Percentiles rank a stretch among this genome's conserved stretches.
Evolutionary conservation across 768 basidiomycete genomes (phyloP).

Genomic region (Phanerodontia chrysosporium): DNA sequence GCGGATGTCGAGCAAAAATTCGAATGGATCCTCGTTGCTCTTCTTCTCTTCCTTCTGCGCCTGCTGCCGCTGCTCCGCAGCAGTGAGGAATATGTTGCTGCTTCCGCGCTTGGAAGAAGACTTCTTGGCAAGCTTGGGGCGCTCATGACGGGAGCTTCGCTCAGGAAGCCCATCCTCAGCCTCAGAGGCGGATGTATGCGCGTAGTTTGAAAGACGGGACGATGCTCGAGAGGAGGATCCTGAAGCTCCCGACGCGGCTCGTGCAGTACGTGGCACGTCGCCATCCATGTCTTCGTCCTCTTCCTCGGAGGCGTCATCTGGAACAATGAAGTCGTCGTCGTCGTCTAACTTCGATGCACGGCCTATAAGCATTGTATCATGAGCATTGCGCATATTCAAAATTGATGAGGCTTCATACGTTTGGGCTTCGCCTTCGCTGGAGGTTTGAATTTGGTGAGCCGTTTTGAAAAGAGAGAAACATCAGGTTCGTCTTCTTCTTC

Average conservation of each 20-base stretch:
- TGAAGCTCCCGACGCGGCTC: constrained; percentile 34
- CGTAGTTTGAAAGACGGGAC: constrained; percentile 28
- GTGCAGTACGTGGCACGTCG: constrained; percentile 44
- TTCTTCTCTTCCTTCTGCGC: constrained; percentile 83
- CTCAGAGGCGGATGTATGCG: constrained; percentile 27
- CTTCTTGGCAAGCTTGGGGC: constrained; percentile 30
- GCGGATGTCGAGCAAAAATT: constrained; percentile 64
- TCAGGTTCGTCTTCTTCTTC: constrained; percentile 44
- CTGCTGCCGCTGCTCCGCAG: constrained; percentile 72
- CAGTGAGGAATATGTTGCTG: constrained; percentile 62
- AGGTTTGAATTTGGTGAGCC: constrained; percentile 61
- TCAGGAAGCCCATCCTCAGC: constrained; percentile 35
- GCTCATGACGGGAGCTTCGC: constrained; percentile 30
- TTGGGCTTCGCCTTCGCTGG: constrained; percentile 39
- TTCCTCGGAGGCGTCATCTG: constrained; percentile 60
- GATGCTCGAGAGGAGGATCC: constrained; percentile 30
- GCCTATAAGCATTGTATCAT: constrained; percentile 24
- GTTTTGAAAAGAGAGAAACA: constrained; percentile 47
- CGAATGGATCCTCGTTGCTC: constrained; percentile 68
- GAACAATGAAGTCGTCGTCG: constrained; percentile 70
- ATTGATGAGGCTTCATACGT: constrained; percentile 34
- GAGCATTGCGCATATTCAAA: neutral
- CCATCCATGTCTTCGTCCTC: constrained; percentile 37
- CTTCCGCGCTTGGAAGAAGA: constrained; percentile 26
- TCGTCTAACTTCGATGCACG: constrained; percentile 45